Evolutionary conservation across 176 grass and related monocot genomes (phyloP), one percentile per base, ranked within the genome.

Genomic region (Aegilops bicornis): DNA sequence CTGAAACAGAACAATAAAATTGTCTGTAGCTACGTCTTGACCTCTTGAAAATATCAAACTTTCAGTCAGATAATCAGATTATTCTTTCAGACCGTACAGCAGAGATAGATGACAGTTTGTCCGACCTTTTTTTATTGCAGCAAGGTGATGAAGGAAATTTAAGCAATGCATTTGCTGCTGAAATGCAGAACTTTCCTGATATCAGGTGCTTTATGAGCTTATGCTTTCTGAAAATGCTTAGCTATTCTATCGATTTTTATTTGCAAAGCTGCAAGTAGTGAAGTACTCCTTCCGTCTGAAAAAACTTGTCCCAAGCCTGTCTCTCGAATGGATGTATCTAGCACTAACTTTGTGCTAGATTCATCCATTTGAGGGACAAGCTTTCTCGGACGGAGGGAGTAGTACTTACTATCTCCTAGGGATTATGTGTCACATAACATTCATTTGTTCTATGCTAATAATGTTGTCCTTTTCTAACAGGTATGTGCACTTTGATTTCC

Each of bases 401-500:
- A 17, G 2, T 22, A 58, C 33, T 60, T 66, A 50, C 47, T 62
- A 35, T 80, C 17, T 74, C 33, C 24, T 22, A 61, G 45, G 40
- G 60, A 73, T 79, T 84, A 50, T 8, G 61, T 64, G 79, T 76
- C 56, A 30, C 62, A 59, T 88, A 33, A 88, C 64, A 45, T 35
- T 80, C 69, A 79, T 79, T 78, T 74, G 12, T 79, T 88, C 42
- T 82, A 60, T 76, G 73, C 40, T 89, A 64, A 62, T 65, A 86
- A 77, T 73, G 67, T 4, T 30, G 31, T 19, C 60, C 76, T 68
- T 54, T 25, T 48, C 30, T 73, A 23, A 82, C 90, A 98, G 97
- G 89, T 96, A 96, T 65, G 85, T 91, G 64, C 88, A 91, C 69
- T 99, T 99, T 88, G 94, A 99, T 89, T 99, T 99, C 85, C 97